Percentiles rank a stretch among this genome's conserved stretches.
These are phyloP conservation scores for Clavispora asparagi DNA, from an alignment of 805 yeast species.

Conservation along the genomic window DNA sequence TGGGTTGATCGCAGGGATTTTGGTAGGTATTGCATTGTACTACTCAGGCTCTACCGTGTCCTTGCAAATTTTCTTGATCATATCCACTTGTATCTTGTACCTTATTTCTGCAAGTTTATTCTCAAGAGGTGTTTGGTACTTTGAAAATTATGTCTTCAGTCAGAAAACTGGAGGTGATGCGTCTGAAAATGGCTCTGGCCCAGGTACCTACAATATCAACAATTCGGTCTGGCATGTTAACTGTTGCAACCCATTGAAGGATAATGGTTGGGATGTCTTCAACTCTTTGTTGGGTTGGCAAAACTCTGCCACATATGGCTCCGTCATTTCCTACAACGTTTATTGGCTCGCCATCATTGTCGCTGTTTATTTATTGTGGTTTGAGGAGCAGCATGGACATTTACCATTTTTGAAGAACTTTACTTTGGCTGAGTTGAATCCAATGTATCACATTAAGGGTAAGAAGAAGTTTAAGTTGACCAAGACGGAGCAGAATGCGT, in stretches of 20 bases:
- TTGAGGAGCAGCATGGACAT: slow-evolving; percentile 79
- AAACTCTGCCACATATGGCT: slow-evolving; percentile 91
- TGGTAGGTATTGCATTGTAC: slow-evolving; percentile 68
- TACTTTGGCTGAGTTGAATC: slow-evolving; percentile 52
- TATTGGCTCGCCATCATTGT: slow-evolving; percentile 76
- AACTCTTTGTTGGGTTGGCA: slow-evolving; percentile 96
- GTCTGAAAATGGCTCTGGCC: slow-evolving; percentile 87
- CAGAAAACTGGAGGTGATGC: slow-evolving; percentile 88
- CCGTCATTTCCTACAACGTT: slow-evolving; percentile 80
- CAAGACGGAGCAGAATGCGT: slow-evolving; percentile 44
- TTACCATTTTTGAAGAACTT: slow-evolving; percentile 59
- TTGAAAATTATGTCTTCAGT: slow-evolving; percentile 65
- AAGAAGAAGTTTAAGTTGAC: slow-evolving; percentile 58
- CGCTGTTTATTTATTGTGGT: slow-evolving; percentile 58
- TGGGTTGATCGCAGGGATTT: slow-evolving; percentile 76
- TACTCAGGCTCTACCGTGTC: slow-evolving; percentile 78
- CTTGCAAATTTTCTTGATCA: slow-evolving; percentile 77
- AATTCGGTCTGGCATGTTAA: slow-evolving; percentile 91
- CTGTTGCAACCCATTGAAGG: slow-evolving; percentile 91
- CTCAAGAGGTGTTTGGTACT: slow-evolving; percentile 90
- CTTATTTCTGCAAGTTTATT: slow-evolving; percentile 89
- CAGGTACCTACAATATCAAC: slow-evolving; percentile 84
- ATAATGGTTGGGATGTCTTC: slow-evolving; percentile 96
- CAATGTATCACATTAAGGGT: slow-evolving; percentile 66
- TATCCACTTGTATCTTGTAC: slow-evolving; percentile 85